Conservation (phyloP, 495 filamentous ascomycete genomes). For the Neurospora cerealis region DNA sequence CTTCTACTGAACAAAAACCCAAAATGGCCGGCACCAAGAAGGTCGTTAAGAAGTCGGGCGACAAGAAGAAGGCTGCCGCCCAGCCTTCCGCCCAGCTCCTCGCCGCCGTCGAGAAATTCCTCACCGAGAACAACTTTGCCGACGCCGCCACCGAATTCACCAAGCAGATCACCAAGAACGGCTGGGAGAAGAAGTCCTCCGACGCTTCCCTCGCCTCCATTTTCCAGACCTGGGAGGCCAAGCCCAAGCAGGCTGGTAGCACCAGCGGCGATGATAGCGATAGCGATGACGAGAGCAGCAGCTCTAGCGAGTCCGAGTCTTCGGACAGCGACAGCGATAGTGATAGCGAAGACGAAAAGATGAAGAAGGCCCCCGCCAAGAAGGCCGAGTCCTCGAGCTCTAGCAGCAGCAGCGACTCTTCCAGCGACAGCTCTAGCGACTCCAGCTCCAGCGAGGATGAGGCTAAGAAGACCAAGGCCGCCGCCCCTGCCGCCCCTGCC, state of each 20-base stretch:
- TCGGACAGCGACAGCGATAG: slow-evolving; percentile 46
- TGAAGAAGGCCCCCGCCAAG: slow-evolving; percentile 39
- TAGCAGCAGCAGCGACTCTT: slow-evolving; percentile 31
- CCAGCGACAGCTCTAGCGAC: slow-evolving; percentile 47
- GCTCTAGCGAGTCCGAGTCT: slow-evolving; percentile 1
- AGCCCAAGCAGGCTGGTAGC: slow-evolving; percentile 17
- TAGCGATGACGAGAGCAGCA: slow-evolving; percentile 54
- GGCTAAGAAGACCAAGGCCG: slow-evolving; percentile 33
- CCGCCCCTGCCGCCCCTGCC: slow-evolving; percentile 4
- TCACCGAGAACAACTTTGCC: slow-evolving; percentile 54
- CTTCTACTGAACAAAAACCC: background rate
- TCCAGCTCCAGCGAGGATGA: slow-evolving; percentile 54
- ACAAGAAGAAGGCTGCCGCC: slow-evolving; percentile 12
- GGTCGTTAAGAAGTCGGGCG: slow-evolving; percentile 12
- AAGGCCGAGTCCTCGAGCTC: slow-evolving; percentile 25
- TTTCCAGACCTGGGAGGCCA: slow-evolving; percentile 38
- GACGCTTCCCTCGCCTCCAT: slow-evolving; percentile 31
- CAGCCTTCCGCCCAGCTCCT: slow-evolving; percentile 49
- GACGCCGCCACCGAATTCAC: slow-evolving; percentile 48
- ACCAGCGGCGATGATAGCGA: slow-evolving; percentile 53
- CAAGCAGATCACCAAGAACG: slow-evolving; percentile 44
- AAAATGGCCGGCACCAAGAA: slow-evolving; percentile 15
- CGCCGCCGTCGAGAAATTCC: slow-evolving; percentile 55
- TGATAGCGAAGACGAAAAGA: slow-evolving; percentile 48
- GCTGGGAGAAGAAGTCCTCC: slow-evolving; percentile 25